Percentiles rank a stretch among this genome's conserved stretches.
Conservation (phyloP, 192 early-diverging fungal genomes). For the Rhizophagus clarus region DNA sequence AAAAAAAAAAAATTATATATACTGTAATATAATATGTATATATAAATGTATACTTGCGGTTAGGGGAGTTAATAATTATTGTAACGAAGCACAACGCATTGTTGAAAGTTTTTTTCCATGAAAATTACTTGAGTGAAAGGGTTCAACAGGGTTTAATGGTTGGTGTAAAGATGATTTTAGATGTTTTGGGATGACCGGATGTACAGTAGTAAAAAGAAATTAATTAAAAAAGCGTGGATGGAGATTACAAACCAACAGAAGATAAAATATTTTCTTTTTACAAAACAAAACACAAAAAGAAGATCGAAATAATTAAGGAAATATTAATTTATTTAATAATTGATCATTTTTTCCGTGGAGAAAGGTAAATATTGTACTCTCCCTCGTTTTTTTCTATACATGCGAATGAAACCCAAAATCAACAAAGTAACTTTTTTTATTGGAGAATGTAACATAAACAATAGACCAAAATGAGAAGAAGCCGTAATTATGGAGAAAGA, state of each 20-base stretch:
- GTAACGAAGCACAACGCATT: not conserved
- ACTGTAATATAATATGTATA: too few relatives aligned
- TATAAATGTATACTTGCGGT: too few relatives aligned
- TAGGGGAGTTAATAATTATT: not conserved
- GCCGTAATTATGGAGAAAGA: not conserved
- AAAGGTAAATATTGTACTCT: slow-evolving; percentile 3
- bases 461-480: not conserved
- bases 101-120: not conserved
- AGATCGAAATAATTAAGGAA: not conserved
- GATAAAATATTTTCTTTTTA: not conserved
- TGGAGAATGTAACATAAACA: not conserved
- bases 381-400: slow-evolving; percentile 5
- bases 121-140: not conserved
- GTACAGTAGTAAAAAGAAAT: not conserved
- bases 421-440: not conserved
- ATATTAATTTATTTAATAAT: not conserved
- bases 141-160: not conserved
- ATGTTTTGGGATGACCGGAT: not conserved
- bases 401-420: not conserved
- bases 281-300: not conserved
- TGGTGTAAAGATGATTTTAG: not conserved
- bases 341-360: slow-evolving; percentile 3
- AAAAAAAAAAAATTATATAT: too few relatives aligned
- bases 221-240: not conserved
- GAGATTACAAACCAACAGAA: not conserved